Evolutionary conservation across 441 rosid genomes (phyloP), one percentile per base, ranked within the genome.

Genomic region (Mallotus japonicus): DNA sequence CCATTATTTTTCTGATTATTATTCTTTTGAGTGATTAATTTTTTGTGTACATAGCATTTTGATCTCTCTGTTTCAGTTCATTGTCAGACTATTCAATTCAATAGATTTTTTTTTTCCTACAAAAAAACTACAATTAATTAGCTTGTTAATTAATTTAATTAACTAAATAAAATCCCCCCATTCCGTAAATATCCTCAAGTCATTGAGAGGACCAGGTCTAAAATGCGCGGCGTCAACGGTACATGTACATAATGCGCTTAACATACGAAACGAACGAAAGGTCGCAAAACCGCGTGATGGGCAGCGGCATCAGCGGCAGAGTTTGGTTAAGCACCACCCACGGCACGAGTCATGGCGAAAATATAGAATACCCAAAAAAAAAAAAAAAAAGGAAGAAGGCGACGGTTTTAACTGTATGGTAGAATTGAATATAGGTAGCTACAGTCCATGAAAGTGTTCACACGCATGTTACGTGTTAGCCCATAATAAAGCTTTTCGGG

Each of bases 11-110:
- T 54, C 24, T 67, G 62, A 3, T 37, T 58, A 46, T 24, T n/a
- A n/a, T 64, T 70, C 24, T 44, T 61, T 69, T 49, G 47, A 44
- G 47, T 9, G 47, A 44, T 44, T 6, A 44, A 15, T 19, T 79
- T 55, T 66, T 49, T 51, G 24, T 75, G 73, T 77, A 64, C 66
- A 74, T 67, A 71, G 74, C 59, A 28, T 67, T 79, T 74, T 62
- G 37, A 62, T n/a, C 44, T 49, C 67, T 51, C 61, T 44, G 71
- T 58, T 17, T 72, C 76, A n/a, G 32, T 67, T 71, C 15, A 24
- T n/a, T 70, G 63, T 44, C 32, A 57, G 3, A 19, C 12, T 57
- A 71, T 67, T 72, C 68, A 16, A 74, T 80, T 81, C 47, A 75
- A 64, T 71, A 65, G 10, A 74, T 77, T 73, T 28, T 44, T 65